Evolutionary conservation across 83 land plant species (phyloP).

Genomic region (Picea abies): DNA sequence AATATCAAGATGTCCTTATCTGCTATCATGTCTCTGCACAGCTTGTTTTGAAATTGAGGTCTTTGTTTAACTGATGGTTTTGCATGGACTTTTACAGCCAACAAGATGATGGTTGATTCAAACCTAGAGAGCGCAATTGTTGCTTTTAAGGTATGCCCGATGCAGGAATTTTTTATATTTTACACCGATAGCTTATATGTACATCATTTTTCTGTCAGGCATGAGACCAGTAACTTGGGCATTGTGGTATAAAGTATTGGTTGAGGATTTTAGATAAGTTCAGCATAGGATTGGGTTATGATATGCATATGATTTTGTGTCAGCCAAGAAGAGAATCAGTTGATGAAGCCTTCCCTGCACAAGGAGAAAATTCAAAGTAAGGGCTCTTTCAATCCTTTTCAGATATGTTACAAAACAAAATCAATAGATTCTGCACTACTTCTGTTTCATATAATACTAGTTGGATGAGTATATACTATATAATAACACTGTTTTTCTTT

Average conservation of each 20-base stretch:
- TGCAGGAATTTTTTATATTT: background rate
- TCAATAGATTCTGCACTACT: background rate
- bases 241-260: background rate
- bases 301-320: constrained; percentile 10
- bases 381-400: background rate
- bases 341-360: background rate
- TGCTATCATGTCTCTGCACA: too few relatives aligned
- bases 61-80: constrained; percentile 6
- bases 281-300: background rate
- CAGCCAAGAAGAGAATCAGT: constrained; percentile 13
- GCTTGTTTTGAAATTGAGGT: background rate
- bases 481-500: background rate
- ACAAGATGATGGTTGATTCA: constrained; percentile 6
- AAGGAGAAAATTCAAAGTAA: constrained; percentile 21
- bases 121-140: constrained; percentile 3
- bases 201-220: background rate
- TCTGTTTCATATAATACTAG: background rate
- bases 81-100: constrained; percentile 1
- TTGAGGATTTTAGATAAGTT: background rate
- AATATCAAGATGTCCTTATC: too few relatives aligned
- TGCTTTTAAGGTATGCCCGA: constrained; percentile 13
- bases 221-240: background rate
- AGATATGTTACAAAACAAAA: background rate
- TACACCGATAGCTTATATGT: background rate
- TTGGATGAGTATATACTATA: background rate